Conservation (phyloP, 495 filamentous ascomycete genomes). For the Glarea lozoyensis region DNA sequence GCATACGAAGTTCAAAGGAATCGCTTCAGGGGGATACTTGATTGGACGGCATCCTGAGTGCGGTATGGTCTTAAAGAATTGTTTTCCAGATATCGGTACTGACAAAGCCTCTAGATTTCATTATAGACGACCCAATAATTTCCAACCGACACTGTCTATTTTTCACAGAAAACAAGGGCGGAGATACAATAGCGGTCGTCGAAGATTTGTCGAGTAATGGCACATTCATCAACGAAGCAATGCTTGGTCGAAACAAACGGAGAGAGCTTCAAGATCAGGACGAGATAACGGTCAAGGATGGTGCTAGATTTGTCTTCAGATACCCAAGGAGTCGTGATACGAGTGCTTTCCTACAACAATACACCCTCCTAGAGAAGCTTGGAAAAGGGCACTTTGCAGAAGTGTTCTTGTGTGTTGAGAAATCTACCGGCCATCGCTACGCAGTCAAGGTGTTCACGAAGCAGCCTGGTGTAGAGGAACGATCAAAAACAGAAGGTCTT, state of each 20-base stretch:
- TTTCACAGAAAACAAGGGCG: slow-evolving; percentile 77
- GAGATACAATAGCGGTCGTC: slow-evolving; percentile 69
- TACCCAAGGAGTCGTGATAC: slow-evolving; percentile 71
- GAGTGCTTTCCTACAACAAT: slow-evolving; percentile 78
- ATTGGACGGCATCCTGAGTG: slow-evolving; percentile 92
- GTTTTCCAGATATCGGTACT: slow-evolving; percentile 13
- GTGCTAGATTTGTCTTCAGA: slow-evolving; percentile 79
- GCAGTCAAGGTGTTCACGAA: slow-evolving; percentile 95
- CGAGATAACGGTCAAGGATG: slow-evolving; percentile 76
- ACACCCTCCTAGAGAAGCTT: slow-evolving; percentile 72
- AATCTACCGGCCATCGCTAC: slow-evolving; percentile 69
- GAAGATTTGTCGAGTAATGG: slow-evolving; percentile 96
- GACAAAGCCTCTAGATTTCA: slow-evolving; percentile 51
- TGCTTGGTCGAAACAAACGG: slow-evolving; percentile 85
- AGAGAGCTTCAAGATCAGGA: slow-evolving; percentile 82
- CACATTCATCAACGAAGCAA: slow-evolving; percentile 87
- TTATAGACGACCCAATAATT: slow-evolving; percentile 72
- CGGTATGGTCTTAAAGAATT: slow-evolving; percentile 44
- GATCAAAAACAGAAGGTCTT: slow-evolving; percentile 71
- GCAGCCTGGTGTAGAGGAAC: slow-evolving; percentile 65
- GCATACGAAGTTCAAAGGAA: slow-evolving; percentile 37
- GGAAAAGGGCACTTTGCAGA: slow-evolving; percentile 97
- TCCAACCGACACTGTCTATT: slow-evolving; percentile 92
- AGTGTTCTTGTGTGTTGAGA: slow-evolving; percentile 86
- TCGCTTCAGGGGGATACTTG: slow-evolving; percentile 73